Evolutionary conservation across 495 filamentous ascomycete species (phyloP).

Genomic region (Neurospora terricola): DNA sequence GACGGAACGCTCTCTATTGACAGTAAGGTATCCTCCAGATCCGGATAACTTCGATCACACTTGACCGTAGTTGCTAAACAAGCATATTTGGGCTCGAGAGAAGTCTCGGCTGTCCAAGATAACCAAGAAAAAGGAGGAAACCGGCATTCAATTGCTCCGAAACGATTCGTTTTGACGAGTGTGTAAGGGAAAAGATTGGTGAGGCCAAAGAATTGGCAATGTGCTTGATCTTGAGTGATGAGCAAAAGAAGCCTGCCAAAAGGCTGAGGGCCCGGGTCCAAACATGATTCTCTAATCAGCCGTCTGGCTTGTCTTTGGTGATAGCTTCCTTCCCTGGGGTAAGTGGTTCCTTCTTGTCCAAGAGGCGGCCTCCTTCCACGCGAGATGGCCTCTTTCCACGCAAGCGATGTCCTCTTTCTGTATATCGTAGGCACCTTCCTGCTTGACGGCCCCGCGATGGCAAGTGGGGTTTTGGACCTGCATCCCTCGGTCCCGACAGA

Average conservation of each 20-base stretch:
- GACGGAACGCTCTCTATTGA: neutral
- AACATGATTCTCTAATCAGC: neutral
- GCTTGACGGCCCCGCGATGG: neutral
- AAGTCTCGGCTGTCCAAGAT: neutral
- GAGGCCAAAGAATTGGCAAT: neutral
- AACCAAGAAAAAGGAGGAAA: neutral
- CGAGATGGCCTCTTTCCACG: neutral
- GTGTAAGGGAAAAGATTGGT: neutral
- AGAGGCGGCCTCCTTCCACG: neutral
- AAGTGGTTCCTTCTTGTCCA: neutral
- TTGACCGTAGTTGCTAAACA: neutral
- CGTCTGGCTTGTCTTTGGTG: neutral
- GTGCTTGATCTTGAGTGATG: neutral
- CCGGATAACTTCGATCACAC: neutral
- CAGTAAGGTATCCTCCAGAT: neutral
- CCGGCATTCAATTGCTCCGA: neutral
- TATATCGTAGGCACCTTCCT: neutral
- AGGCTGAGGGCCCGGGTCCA: neutral
- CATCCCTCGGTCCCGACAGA: neutral
- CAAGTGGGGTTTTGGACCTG: neutral
- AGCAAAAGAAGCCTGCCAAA: neutral
- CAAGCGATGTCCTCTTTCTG: neutral
- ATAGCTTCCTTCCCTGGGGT: neutral
- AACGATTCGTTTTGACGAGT: neutral
- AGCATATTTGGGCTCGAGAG: neutral